phyloP scores from a whole-genome alignment of 805 yeast genomes.

The Lipomyces kockii region DNA sequence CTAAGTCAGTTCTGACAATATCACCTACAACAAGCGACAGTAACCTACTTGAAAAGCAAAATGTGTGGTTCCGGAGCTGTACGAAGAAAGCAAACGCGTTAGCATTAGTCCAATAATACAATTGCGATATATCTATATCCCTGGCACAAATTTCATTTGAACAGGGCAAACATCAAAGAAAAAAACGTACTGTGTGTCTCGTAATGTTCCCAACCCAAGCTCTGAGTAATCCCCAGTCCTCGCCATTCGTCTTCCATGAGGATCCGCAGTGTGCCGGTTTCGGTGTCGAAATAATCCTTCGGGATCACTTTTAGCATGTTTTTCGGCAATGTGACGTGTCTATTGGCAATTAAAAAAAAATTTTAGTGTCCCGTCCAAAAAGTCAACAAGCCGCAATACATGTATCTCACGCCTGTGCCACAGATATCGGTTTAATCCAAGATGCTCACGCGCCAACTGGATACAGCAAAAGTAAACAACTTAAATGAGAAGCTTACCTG shows the following conservation, averaged over 20 bases:
- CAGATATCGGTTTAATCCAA: neutral
- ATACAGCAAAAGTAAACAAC: neutral
- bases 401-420: neutral
- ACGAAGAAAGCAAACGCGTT: neutral
- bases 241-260: slow-evolving; percentile 97
- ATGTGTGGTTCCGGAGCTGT: slow-evolving; percentile 96
- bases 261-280: slow-evolving; percentile 90
- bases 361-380: neutral
- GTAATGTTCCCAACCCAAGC: slow-evolving; percentile 96
- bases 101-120: neutral
- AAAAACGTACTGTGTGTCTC: slow-evolving; percentile 73
- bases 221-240: slow-evolving; percentile 95
- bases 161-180: neutral
- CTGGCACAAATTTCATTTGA: neutral
- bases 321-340: slow-evolving; percentile 97
- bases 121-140: neutral
- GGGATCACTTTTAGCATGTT: slow-evolving; percentile 94
- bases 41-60: slow-evolving; percentile 65
- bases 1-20: neutral
- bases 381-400: neutral
- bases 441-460: neutral
- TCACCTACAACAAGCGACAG: neutral
- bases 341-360: neutral
- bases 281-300: slow-evolving; percentile 88
- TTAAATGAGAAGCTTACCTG: slow-evolving; percentile 44